Percentiles rank a stretch among this genome's conserved stretches.
Evolutionary conservation across 2,329 filamentous ascomycete species (phyloP).

Genomic region (Gnomoniopsis sp.): DNA sequence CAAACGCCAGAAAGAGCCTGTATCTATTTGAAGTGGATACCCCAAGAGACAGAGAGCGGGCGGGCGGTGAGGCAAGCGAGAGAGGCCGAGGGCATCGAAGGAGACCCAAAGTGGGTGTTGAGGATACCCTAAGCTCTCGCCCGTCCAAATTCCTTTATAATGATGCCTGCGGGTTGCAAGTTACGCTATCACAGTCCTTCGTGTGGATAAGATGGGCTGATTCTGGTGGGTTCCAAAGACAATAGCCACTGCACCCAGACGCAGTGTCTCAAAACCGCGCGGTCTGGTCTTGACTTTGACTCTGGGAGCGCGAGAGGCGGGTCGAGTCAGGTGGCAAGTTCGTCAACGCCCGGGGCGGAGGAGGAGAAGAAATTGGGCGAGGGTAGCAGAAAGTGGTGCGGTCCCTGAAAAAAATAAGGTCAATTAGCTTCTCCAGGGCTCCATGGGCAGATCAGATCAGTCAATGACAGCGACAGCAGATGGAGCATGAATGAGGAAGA

Average conservation of each 20-base stretch:
- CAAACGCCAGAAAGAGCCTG: neutral
- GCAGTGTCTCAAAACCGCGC: too few species aligned
- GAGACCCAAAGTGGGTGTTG: neutral
- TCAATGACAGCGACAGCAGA: too few species aligned
- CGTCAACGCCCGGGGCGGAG: neutral
- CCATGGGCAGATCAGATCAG: neutral
- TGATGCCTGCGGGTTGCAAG: neutral
- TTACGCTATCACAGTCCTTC: neutral
- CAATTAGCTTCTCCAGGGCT: conserved; percentile 1
- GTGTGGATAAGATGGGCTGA: too few species aligned
- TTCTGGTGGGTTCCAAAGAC: too few species aligned
- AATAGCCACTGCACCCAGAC: too few species aligned
- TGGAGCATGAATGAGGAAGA: too few species aligned
- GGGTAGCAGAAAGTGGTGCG: neutral
- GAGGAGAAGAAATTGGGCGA: neutral
- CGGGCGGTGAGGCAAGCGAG: conserved; percentile 13
- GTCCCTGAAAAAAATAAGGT: conserved; percentile 2
- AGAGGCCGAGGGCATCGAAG: neutral
- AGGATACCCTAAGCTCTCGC: neutral
- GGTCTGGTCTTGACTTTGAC: too few species aligned
- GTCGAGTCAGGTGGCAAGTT: neutral
- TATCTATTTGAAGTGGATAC: conserved; percentile 8
- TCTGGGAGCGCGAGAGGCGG: too few species aligned
- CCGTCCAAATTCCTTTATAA: neutral
- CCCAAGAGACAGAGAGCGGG: conserved; percentile 9